Evolutionary conservation across 192 early-diverging fungal genomes (phyloP).

Genomic region (Chytriomyces confervae): DNA sequence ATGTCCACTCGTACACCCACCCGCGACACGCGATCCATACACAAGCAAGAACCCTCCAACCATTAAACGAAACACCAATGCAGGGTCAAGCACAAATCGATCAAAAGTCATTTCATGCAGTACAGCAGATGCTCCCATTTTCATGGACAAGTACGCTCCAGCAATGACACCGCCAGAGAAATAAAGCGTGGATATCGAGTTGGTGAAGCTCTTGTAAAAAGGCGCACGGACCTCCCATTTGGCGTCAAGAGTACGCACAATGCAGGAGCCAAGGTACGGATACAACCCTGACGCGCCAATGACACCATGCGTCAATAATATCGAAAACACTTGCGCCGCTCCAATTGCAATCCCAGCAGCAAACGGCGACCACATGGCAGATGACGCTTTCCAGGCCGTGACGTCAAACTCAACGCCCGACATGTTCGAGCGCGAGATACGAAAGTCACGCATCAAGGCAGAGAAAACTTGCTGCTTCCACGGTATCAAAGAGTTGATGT

Average conservation of each 20-base stretch:
- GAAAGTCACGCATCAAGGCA: neutral
- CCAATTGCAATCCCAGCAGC: constrained; percentile 32
- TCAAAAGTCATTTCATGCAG: neutral
- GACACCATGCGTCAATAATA: too few species aligned
- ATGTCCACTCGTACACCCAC: constrained; percentile 49
- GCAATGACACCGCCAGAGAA: constrained; percentile 28
- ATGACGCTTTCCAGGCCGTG: neutral
- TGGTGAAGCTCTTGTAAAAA: constrained; percentile 14
- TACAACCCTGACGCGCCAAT: too few species aligned
- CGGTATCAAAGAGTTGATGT: constrained; percentile 16
- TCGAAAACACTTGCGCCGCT: constrained; percentile 17
- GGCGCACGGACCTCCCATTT: constrained; percentile 35
- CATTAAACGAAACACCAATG: neutral
- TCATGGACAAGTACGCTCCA: constrained; percentile 28
- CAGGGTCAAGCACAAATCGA: neutral
- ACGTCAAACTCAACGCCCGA: neutral
- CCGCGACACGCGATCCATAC: constrained; percentile 43
- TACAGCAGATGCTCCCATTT: neutral
- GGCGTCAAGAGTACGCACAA: constrained; percentile 34
- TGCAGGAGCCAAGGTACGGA: constrained; percentile 12
- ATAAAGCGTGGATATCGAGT: neutral
- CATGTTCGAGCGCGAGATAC: neutral
- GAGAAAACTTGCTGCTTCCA: constrained; percentile 10
- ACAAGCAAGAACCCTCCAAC: constrained; percentile 36
- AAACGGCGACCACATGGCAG: constrained; percentile 39